Evolutionary conservation across 176 grass and related monocot genomes (phyloP), one percentile per base, ranked within the genome.

Genomic region (Puccinellia tenuiflora): DNA sequence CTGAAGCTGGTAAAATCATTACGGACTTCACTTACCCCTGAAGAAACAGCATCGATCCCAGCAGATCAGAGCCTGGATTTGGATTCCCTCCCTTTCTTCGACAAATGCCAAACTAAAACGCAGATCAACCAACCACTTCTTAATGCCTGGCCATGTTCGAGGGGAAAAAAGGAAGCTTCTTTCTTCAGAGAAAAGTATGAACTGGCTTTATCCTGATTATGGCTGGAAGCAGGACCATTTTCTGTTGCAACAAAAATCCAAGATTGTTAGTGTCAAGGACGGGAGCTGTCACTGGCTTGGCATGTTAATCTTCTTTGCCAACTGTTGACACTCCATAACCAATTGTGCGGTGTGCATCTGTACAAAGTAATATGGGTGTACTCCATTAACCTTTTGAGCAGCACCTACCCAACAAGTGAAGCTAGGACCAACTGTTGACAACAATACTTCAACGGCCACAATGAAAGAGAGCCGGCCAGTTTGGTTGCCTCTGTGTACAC

Each of bases 381-480:
- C 79, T 83, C 48, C 80, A 86, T 86, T 68, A 75, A 79, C 74
- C 75, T 86, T 90, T 76, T 60, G 35, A 73, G 67, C 60, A 75
- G 67, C 75, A 60, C 75, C 88, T 61, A 90, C 61, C 85, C 69
- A 80, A 80, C 85, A 68, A 87, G 84, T 87, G 80, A 90, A 80
- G 85, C 5, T 76, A 87, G 85, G 89, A 76, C 80, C 89, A 80
- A 87, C 68, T 90, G 81, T 87, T 70, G 81, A 90, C 76, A 84
- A 87, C 81, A 90, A 90, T 70, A 57, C 89, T 80, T 84, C 89
- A 87, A 87, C 81, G 51, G 53, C 85, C 89, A 76, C 75, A 80
- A 90, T 84, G 39, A 84, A 84, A 86, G 75, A 75, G 26, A 79
- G 68, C 81, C 84, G 43, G 76, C 85, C 89, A 90, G 84, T 87